Evolutionary conservation across 1,284 basidiomycete species (phyloP).

Genomic region (Rhizoctonia solani): DNA sequence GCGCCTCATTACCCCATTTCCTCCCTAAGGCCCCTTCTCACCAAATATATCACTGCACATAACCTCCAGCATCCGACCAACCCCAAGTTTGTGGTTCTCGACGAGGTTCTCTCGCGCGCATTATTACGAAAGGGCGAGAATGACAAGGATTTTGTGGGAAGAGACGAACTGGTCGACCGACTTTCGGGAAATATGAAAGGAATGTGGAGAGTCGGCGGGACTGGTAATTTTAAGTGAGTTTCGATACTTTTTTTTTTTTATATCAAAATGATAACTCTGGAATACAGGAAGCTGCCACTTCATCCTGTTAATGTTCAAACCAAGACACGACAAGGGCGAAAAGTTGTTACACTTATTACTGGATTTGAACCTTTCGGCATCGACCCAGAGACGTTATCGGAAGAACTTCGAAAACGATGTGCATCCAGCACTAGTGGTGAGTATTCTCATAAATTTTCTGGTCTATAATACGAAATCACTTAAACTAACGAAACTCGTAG

Average conservation of each 20-base stretch:
- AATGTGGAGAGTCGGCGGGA: slow-evolving; percentile 70
- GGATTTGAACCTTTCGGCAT: slow-evolving; percentile 78
- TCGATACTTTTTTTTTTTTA: slow-evolving; percentile 39
- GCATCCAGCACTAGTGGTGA: slow-evolving; percentile 76
- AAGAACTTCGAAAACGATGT: slow-evolving; percentile 74
- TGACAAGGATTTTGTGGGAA: slow-evolving; percentile 60
- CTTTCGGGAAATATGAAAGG: slow-evolving; percentile 51
- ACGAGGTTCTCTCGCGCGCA: slow-evolving; percentile 48
- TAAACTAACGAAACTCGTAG: slow-evolving; percentile 46
- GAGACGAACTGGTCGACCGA: slow-evolving; percentile 66
- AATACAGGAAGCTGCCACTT: slow-evolving; percentile 70
- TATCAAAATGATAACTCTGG: not conserved
- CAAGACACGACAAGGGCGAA: slow-evolving; percentile 75
- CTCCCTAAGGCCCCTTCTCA: slow-evolving; percentile 62
- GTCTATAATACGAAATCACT: not conserved
- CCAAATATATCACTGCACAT: slow-evolving; percentile 63
- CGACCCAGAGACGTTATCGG: slow-evolving; percentile 69
- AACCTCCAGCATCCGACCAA: slow-evolving; percentile 69
- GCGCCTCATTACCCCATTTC: slow-evolving; percentile 57
- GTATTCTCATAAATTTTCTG: slow-evolving; percentile 34
- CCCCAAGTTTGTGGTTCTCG: slow-evolving; percentile 71
- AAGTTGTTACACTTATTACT: slow-evolving; percentile 74
- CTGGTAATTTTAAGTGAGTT: slow-evolving; percentile 60
- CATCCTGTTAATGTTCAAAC: slow-evolving; percentile 68
- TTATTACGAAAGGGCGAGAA: slow-evolving; percentile 42